phyloP scores from a whole-genome alignment of 306 rosid genomes.

The Inga laurina region DNA sequence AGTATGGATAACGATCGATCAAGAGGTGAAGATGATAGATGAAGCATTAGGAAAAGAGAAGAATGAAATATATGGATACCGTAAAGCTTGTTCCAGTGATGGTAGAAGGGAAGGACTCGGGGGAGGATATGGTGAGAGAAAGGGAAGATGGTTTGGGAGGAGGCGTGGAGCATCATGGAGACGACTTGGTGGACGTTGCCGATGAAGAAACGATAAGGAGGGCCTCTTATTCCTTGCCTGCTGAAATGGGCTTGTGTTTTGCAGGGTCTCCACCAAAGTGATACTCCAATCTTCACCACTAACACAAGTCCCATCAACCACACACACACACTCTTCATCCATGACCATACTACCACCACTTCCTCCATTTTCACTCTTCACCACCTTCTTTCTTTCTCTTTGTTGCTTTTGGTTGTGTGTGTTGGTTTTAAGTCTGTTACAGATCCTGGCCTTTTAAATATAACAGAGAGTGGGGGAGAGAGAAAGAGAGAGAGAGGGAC shows the following conservation, averaged over 20 bases:
- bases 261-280: conserved; percentile 92
- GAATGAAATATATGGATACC: conserved; percentile 45
- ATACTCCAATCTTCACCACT: conserved; percentile 41
- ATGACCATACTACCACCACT: background rate
- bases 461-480: conserved; percentile 20
- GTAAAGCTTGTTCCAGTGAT: conserved; percentile 94
- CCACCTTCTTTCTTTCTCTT: conserved; percentile 4
- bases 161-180: conserved; percentile 84
- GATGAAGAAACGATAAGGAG: conserved; percentile 94
- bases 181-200: conserved; percentile 84
- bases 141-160: conserved; percentile 84
- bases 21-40: too few relatives aligned
- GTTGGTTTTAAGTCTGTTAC: background rate
- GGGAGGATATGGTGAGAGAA: conserved; percentile 94
- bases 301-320: conserved; percentile 36
- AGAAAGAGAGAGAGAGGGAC: conserved; percentile 46
- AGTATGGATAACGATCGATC: too few relatives aligned
- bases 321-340: conserved; percentile 49
- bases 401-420: conserved; percentile 26
- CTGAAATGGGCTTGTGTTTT: conserved; percentile 75
- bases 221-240: conserved; percentile 88
- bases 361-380: conserved; percentile 30
- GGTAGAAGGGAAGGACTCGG: conserved; percentile 91
- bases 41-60: too few relatives aligned
- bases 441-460: background rate